Conservation (phyloP, 2,329 filamentous ascomycete genomes). For the Cryphonectria japonica region DNA sequence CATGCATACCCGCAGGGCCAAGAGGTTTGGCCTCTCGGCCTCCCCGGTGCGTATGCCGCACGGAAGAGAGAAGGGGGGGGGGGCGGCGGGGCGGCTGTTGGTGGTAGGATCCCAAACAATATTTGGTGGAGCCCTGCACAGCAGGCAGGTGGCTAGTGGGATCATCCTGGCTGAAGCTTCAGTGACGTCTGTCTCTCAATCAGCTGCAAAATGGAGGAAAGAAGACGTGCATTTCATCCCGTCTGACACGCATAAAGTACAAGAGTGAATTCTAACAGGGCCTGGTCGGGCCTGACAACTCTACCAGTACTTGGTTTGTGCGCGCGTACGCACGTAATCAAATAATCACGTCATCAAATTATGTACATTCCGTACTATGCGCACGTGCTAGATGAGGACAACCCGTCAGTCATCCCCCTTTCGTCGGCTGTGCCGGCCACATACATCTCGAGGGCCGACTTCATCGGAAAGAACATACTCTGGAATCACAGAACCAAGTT, state of each 20-base stretch:
- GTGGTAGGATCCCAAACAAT: neutral
- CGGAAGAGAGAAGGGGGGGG: neutral
- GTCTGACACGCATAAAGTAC: neutral
- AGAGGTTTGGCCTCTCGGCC: neutral
- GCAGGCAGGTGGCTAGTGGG: constrained; percentile 4
- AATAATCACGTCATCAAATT: neutral
- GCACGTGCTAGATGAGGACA: neutral
- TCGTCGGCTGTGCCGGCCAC: neutral
- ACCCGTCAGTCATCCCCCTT: neutral
- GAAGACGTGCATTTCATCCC: neutral
- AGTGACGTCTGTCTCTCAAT: neutral
- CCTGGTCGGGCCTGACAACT: neutral
- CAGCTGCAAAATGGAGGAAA: neutral
- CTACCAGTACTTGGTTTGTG: neutral
- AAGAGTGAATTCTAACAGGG: neutral
- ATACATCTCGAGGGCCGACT: neutral
- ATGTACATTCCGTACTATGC: neutral
- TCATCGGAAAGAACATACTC: neutral
- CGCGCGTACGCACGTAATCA: neutral
- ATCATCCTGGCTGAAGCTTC: neutral
- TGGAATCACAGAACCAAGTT: neutral
- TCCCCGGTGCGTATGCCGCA: neutral
- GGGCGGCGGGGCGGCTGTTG: neutral
- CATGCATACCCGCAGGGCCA: neutral
- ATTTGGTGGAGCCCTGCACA: neutral